A percentile compares a stretch with the other conserved stretches of the same genome.
These are phyloP conservation scores for Suillus discolor DNA, from an alignment of 768 basidiomycete species.

Conservation along the genomic window DNA sequence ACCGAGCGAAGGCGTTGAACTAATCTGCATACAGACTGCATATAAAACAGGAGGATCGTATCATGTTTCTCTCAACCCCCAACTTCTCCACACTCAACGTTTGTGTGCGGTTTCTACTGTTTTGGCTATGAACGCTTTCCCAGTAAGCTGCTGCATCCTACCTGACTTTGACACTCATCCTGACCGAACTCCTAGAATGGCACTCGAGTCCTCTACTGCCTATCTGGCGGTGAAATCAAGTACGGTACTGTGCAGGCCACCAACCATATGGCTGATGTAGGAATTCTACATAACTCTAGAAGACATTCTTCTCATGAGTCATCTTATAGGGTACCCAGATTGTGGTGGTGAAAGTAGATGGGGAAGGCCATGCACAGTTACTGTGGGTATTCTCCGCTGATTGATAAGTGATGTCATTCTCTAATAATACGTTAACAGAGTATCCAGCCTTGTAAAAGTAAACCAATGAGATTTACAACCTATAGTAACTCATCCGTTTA, in stretches of 20 bases:
- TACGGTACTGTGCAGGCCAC: slow-evolving; percentile 63
- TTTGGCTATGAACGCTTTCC: slow-evolving; percentile 77
- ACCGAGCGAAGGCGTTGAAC: slow-evolving; percentile 29
- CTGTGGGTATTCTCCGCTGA: slow-evolving; percentile 49
- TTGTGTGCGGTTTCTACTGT: slow-evolving; percentile 42
- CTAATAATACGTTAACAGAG: slow-evolving; percentile 34
- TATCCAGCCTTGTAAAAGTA: slow-evolving; percentile 50
- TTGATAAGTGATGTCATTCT: slow-evolving; percentile 4
- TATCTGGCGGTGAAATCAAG: slow-evolving; percentile 51
- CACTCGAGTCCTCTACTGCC: slow-evolving; percentile 72
- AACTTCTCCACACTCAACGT: slow-evolving; percentile 18
- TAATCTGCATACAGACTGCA: slow-evolving; percentile 18
- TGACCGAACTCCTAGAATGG: slow-evolving; percentile 50
- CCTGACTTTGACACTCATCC: slow-evolving; percentile 10
- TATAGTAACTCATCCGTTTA: slow-evolving; percentile 33
- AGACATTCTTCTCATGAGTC: slow-evolving; percentile 9
- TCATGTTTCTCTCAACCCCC: slow-evolving; percentile 18
- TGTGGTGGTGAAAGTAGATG: slow-evolving; percentile 52
- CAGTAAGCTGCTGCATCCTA: slow-evolving; percentile 42
- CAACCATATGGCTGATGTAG: slow-evolving; percentile 58
- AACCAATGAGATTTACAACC: slow-evolving; percentile 17
- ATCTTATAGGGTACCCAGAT: slow-evolving; percentile 60
- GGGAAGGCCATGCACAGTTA: slow-evolving; percentile 44
- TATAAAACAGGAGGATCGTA: slow-evolving; percentile 18
- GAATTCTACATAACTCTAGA: slow-evolving; percentile 20